Conservation (phyloP, 2,329 filamentous ascomycete species). For the Fusarium liriodendri region DNA sequence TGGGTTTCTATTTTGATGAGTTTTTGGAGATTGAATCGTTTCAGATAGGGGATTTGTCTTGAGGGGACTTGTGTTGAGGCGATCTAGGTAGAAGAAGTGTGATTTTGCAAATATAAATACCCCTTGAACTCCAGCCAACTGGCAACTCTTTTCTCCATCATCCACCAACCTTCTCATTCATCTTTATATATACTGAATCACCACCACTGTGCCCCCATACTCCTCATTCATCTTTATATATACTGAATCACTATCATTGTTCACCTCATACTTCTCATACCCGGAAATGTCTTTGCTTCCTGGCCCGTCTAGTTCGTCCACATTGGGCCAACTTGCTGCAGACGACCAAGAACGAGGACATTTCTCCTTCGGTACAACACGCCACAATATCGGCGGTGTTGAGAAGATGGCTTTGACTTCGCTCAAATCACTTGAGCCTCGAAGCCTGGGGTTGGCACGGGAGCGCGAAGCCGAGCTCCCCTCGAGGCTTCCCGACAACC, state of each 20-base stretch:
- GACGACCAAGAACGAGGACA: too few species aligned
- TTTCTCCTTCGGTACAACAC: too few species aligned
- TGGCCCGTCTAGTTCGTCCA: neutral
- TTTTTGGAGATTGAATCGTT: neutral
- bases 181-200: neutral
- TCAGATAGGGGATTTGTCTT: neutral
- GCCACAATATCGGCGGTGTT: neutral
- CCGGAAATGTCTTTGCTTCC: neutral
- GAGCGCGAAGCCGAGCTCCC: neutral
- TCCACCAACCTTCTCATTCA: neutral
- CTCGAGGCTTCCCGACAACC: too few species aligned
- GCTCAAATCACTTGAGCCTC: neutral
- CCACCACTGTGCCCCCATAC: neutral
- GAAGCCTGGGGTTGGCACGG: neutral
- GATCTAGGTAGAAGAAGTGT: neutral
- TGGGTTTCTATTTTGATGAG: neutral
- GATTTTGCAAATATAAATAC: neutral
- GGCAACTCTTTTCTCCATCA: neutral
- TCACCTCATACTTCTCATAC: neutral
- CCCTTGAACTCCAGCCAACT: neutral
- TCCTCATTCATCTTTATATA: neutral
- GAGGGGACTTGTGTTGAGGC: neutral
- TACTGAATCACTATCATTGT: neutral
- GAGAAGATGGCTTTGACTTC: neutral
- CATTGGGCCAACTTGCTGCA: neutral